Conservation (phyloP, 306 rosid genomes). For the Medicago ruthenica region DNA sequence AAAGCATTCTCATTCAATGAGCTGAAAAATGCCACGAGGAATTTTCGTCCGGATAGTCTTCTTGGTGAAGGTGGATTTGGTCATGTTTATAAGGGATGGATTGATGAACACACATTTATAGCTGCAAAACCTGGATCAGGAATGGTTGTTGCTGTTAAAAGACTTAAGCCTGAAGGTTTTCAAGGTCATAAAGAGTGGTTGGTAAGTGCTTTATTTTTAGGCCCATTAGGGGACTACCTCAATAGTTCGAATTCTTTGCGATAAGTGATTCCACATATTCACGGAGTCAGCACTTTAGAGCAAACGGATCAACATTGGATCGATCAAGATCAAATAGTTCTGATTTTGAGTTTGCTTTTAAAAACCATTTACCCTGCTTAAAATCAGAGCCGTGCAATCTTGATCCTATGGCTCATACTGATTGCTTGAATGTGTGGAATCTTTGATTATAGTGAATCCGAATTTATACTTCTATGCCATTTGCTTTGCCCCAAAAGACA, state of each 20-base stretch:
- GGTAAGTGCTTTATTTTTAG: constrained; percentile 56
- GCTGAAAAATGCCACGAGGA: constrained; percentile 83
- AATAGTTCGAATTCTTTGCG: neutral
- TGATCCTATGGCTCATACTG: neutral
- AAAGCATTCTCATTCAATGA: constrained; percentile 77
- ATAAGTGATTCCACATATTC: neutral
- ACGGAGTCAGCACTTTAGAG: neutral
- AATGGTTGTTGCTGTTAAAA: constrained; percentile 91
- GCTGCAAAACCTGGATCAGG: constrained; percentile 88
- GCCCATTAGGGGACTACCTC: neutral
- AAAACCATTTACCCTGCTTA: neutral
- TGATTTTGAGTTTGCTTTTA: neutral
- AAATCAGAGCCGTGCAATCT: neutral
- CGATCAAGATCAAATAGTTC: neutral
- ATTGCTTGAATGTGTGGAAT: neutral
- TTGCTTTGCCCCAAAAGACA: neutral
- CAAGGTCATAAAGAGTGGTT: constrained; percentile 98
- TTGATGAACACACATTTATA: constrained; percentile 61
- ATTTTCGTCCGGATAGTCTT: constrained; percentile 83
- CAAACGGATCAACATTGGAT: neutral
- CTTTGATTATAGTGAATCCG: neutral
- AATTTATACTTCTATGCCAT: neutral
- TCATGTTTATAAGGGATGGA: constrained; percentile 93
- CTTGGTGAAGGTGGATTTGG: constrained; percentile 99
- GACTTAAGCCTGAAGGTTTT: constrained; percentile 87